Evolutionary conservation across 78 protist species (phyloP), one percentile per base, ranked within the genome.

Genomic region (Isochrysis galbana): DNA sequence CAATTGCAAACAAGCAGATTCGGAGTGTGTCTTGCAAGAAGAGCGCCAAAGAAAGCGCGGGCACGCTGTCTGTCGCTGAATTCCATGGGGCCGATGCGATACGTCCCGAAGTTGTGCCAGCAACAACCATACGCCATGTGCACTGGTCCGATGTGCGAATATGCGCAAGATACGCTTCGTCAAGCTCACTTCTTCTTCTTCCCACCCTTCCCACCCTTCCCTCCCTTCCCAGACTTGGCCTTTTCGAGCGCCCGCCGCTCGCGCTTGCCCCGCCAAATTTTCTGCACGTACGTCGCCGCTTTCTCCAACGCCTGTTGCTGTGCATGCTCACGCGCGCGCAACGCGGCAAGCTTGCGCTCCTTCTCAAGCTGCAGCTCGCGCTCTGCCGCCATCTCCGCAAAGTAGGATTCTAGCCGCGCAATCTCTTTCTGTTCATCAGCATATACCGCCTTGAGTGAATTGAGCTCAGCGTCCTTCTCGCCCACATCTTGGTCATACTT

Each of bases 401-500:
- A 45, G 61, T 82, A 29, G 32, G 32, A 48, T 39, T 44, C 88
- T 21, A 19, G 22, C 21, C 17, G 7, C 11, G n/a, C 4, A 26
- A 82, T 5, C 88, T 82, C 22, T 55, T 23, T 23, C 61, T 1
- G 22, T 55, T 82, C 88, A 36, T 82, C 67, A 29, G 32, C 88
- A 26, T 82, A 82, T 21, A 29, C 10, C 61, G 1, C 36, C 38
- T 25, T 22, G 42, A 82, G 29, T 7, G 67, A 19, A 5, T 26
- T 14, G 55, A 87, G 41, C 23, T 87, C 39, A 2, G 0, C 1
- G 17, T 48, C 7, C 32, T 36, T 26, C 47, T 87, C 91, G 25
- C 32, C 32, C 77, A 87, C 23, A 23, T 87, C 91, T 14, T 0
- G 0, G 51, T 87, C 91, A 46, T 51, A 87, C 91, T 87, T 87